Base-by-base conservation (phyloP, 73 alveolate genomes). In the Symbiodinium pilosum region DNA sequence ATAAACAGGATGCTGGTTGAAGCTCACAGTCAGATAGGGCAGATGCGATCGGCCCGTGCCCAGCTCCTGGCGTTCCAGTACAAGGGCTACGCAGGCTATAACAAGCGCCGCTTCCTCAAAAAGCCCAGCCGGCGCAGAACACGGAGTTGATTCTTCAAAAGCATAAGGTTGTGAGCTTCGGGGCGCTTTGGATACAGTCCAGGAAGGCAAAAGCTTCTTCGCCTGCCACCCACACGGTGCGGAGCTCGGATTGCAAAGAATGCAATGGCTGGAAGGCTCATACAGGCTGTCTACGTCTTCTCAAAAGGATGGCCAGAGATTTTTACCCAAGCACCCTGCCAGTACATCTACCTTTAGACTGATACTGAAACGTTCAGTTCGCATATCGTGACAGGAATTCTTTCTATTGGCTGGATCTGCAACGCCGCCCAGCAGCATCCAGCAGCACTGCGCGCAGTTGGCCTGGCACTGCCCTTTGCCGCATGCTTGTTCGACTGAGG, bases 221-320 rank as follows among this genome's bases (percentile, higher is more conserved):
- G 93, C 93, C 56, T 86, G 93, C 93, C 93, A 86, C 56, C 93
- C 93, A 5, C 93, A 86, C 38, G 93, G 93, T 39, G n/a, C 39
- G 44, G 43, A 30, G 39, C 38, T n/a, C n/a, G n/a, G n/a, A n/a
- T n/a, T n/a, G n/a, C n/a, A n/a, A n/a, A n/a, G n/a, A n/a, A n/a
- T n/a, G n/a, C n/a, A n/a, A n/a, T n/a, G n/a, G n/a, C n/a, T n/a
- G n/a, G n/a, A n/a, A n/a, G n/a, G n/a, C n/a, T n/a, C n/a, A n/a
- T n/a, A n/a, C n/a, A n/a, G n/a, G n/a, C n/a, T n/a, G n/a, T n/a
- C n/a, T n/a, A n/a, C n/a, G n/a, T n/a, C n/a, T n/a, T n/a, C n/a
- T n/a, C n/a, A n/a, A n/a, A n/a, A n/a, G n/a, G n/a, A n/a, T n/a
- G n/a, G n/a, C n/a, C n/a, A n/a, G n/a, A n/a, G n/a, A n/a, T n/a